Evolutionary conservation across 2,329 filamentous ascomycete genomes (phyloP).

Genomic region (Aspergillus chevalieri): DNA sequence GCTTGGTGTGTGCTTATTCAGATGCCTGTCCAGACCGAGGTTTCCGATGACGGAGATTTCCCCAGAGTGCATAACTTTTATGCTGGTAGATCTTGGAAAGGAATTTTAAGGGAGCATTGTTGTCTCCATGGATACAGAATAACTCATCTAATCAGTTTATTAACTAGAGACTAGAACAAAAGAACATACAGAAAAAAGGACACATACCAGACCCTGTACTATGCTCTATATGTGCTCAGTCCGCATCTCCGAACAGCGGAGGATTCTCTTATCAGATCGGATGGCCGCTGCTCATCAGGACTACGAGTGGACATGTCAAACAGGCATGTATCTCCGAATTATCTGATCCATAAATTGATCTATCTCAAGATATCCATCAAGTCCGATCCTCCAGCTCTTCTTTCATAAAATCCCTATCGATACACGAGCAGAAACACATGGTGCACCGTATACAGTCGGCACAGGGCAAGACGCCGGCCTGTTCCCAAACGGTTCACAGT

Average conservation of each 20-base stretch:
- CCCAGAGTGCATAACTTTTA: not conserved
- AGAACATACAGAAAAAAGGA: not conserved
- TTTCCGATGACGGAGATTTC: constrained; percentile 18
- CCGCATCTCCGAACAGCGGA: constrained; percentile 16
- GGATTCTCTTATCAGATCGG: constrained; percentile 6
- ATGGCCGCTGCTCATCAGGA: not conserved
- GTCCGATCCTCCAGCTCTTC: not conserved
- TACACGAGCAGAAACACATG: too few relatives aligned
- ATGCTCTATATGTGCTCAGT: not conserved
- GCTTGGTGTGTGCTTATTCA: not conserved
- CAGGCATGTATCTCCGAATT: too few relatives aligned
- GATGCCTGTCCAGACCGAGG: constrained; percentile 1
- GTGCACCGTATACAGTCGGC: too few relatives aligned
- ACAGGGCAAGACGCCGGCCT: not conserved
- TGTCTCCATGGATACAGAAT: too few relatives aligned
- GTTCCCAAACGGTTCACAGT: too few relatives aligned
- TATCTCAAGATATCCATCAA: not conserved
- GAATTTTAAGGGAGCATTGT: not conserved
- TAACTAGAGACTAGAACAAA: not conserved
- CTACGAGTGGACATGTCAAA: not conserved
- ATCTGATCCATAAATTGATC: too few relatives aligned
- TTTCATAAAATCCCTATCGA: too few relatives aligned
- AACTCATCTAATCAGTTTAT: too few relatives aligned
- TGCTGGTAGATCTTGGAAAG: not conserved
- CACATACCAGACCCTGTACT: not conserved